phyloP scores from a whole-genome alignment of 805 yeast species.

The Debaryomyces castellii region DNA sequence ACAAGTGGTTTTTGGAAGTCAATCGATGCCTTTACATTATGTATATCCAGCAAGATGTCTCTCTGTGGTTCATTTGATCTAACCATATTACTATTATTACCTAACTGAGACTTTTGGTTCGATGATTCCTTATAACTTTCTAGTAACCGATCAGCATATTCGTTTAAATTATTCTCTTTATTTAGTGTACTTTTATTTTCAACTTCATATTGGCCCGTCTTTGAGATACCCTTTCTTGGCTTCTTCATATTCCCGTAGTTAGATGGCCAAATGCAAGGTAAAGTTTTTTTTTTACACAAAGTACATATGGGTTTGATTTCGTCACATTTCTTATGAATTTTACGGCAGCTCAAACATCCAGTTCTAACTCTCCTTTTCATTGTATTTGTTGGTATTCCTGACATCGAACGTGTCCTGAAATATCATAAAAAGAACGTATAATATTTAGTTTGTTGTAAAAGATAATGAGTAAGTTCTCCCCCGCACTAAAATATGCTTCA shows the following conservation, averaged over 20 bases:
- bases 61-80: not conserved
- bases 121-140: not conserved
- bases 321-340: slow-evolving; percentile 16
- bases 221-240: not conserved
- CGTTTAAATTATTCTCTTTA: not conserved
- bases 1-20: not conserved
- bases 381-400: not conserved
- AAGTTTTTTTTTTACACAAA: slow-evolving; percentile 9
- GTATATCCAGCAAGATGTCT: not conserved
- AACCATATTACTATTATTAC: not conserved
- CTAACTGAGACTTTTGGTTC: not conserved
- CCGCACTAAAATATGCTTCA: too few species aligned
- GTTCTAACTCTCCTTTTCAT: slow-evolving; percentile 9
- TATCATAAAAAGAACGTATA: not conserved
- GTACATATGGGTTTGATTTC: slow-evolving; percentile 14
- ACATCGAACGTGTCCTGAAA: not conserved
- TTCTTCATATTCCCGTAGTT: slow-evolving; percentile 1
- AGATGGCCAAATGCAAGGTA: slow-evolving; percentile 10
- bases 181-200: not conserved
- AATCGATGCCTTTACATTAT: not conserved
- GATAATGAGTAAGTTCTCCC: too few species aligned
- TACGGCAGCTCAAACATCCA: slow-evolving; percentile 15
- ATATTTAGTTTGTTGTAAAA: too few species aligned
- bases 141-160: not conserved
- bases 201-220: slow-evolving; percentile 1